phyloP scores from a whole-genome alignment of 2,329 filamentous ascomycete genomes.

The Microcera coccophila region DNA sequence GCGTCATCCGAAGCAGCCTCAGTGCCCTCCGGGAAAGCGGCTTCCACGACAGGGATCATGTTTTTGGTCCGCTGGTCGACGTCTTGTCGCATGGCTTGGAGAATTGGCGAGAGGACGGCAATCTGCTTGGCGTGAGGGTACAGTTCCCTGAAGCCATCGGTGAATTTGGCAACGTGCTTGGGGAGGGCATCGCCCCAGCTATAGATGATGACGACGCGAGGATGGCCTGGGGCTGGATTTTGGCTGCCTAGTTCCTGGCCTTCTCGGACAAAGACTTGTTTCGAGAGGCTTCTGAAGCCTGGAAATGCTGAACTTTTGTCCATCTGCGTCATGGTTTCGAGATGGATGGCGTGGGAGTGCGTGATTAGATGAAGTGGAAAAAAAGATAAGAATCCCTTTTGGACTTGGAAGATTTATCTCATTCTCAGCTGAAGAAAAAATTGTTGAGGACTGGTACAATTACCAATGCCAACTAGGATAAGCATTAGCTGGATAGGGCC shows the following conservation, averaged over 20 bases:
- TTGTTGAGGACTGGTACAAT: too few relatives aligned
- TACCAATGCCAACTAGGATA: too few relatives aligned
- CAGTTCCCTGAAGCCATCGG: slow-evolving; percentile 47
- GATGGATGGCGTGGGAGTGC: background rate
- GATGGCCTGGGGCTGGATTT: slow-evolving; percentile 27
- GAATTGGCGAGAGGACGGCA: slow-evolving; percentile 48
- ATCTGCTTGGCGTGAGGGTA: slow-evolving; percentile 50
- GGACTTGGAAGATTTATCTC: too few relatives aligned
- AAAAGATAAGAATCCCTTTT: too few relatives aligned
- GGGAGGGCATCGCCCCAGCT: slow-evolving; percentile 56
- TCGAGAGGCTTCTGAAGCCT: slow-evolving; percentile 45
- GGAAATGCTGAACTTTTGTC: slow-evolving; percentile 1
- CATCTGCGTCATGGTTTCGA: background rate
- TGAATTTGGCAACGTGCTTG: slow-evolving; percentile 54
- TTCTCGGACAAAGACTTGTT: slow-evolving; percentile 44
- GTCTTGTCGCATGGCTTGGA: slow-evolving; percentile 42
- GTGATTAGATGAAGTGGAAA: too few relatives aligned
- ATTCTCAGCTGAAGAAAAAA: too few relatives aligned
- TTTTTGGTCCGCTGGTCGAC: slow-evolving; percentile 41
- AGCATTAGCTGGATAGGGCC: too few relatives aligned
- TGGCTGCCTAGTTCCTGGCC: too few relatives aligned
- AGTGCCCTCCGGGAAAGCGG: slow-evolving; percentile 30
- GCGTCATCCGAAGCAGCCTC: slow-evolving; percentile 23
- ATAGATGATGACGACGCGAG: slow-evolving; percentile 49
- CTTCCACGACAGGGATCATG: slow-evolving; percentile 45